phyloP scores from a whole-genome alignment of 306 rosid genomes.

The Arachis hypogaea region DNA sequence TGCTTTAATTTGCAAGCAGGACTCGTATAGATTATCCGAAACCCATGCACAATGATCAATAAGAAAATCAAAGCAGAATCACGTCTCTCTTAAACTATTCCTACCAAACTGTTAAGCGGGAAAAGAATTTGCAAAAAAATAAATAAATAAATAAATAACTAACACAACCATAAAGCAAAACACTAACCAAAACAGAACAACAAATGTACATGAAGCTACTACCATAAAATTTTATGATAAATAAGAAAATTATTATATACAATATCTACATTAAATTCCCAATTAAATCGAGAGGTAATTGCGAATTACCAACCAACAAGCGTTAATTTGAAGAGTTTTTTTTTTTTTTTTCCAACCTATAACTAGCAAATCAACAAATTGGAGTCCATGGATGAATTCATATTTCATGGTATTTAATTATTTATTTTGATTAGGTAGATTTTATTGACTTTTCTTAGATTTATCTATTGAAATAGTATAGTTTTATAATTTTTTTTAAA shows the following conservation, averaged over 20 bases:
- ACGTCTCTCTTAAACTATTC: not conserved
- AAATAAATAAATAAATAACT: not conserved
- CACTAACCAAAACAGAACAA: not conserved
- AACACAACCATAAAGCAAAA: not conserved
- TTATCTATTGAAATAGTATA: too few species aligned
- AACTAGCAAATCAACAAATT: slow-evolving; percentile 55
- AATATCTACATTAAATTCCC: slow-evolving; percentile 30
- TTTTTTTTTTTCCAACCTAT: not conserved
- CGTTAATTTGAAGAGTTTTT: not conserved
- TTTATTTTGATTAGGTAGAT: too few species aligned
- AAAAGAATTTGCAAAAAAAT: too few species aligned
- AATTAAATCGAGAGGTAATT: slow-evolving; percentile 16
- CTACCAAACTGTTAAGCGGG: not conserved
- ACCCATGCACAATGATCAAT: not conserved
- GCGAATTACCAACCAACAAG: not conserved
- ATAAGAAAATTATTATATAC: slow-evolving; percentile 33
- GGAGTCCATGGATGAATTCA: slow-evolving; percentile 38
- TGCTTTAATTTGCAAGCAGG: too few species aligned
- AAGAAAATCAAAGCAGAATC: not conserved
- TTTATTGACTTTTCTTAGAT: too few species aligned
- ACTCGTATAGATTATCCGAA: too few species aligned
- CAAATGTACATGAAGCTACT: not conserved
- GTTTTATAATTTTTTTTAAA: too few species aligned
- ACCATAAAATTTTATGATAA: slow-evolving; percentile 1
- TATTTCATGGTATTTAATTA: too few species aligned